A percentile compares a stretch with the other conserved stretches of the same genome.
Conservation (phyloP, 2,329 filamentous ascomycete species). For the Calonectria pseudoturangicola region DNA sequence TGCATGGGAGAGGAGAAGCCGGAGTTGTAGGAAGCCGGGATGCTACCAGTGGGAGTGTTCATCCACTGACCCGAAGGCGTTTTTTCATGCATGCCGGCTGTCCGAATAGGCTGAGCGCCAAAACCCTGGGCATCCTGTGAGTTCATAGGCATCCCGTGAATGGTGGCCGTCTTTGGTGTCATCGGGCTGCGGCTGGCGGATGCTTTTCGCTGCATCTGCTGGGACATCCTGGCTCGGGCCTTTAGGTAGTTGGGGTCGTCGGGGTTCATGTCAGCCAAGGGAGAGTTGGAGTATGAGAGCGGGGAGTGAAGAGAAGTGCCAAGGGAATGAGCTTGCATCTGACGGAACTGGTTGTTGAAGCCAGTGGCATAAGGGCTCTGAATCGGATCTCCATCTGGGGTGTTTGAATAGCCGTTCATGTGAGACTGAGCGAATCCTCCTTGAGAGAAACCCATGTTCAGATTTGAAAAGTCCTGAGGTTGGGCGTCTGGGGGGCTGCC, state of each 20-base stretch:
- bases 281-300: constrained; percentile 63
- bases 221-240: constrained; percentile 74
- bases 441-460: constrained; percentile 76
- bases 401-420: constrained; percentile 90
- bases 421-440: constrained; percentile 78
- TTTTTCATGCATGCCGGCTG: constrained; percentile 83
- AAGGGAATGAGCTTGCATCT: constrained; percentile 77
- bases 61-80: constrained; percentile 93
- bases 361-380: constrained; percentile 90
- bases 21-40: constrained; percentile 91
- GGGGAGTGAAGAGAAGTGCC: constrained; percentile 68
- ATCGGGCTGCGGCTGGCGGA: constrained; percentile 87
- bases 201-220: constrained; percentile 81
- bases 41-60: constrained; percentile 84
- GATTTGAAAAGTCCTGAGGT: constrained; percentile 72
- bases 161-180: constrained; percentile 88
- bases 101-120: constrained; percentile 85
- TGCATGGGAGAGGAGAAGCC: constrained; percentile 89
- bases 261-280: constrained; percentile 68
- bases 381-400: constrained; percentile 92
- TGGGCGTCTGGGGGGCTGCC: constrained; percentile 73
- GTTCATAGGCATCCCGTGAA: constrained; percentile 82
- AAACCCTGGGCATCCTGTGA: constrained; percentile 82
- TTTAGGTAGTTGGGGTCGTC: constrained; percentile 77
- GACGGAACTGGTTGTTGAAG: constrained; percentile 88